phyloP scores from a whole-genome alignment of 495 filamentous ascomycete species.

The Durotheca rogersii region DNA sequence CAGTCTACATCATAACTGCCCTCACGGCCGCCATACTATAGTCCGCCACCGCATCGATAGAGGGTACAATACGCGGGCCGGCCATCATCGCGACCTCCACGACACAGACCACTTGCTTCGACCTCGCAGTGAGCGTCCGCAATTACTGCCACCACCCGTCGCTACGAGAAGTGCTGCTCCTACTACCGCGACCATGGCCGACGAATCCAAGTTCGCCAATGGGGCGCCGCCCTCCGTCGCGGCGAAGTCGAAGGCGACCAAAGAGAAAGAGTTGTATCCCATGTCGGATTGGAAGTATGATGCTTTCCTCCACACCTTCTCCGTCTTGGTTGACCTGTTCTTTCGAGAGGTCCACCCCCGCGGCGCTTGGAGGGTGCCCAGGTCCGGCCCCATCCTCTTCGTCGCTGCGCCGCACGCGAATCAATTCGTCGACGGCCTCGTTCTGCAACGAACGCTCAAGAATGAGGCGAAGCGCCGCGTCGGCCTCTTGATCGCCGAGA shows the following conservation, averaged over 20 bases:
- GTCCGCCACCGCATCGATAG: not conserved
- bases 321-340: constrained; percentile 87
- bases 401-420: constrained; percentile 99
- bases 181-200: constrained; percentile 25
- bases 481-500: constrained; percentile 89
- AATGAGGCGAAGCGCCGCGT: constrained; percentile 84
- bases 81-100: constrained; percentile 5
- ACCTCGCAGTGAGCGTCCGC: not conserved
- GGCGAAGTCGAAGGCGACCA: constrained; percentile 18
- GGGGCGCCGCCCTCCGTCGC: constrained; percentile 20
- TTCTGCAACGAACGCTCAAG: constrained; percentile 85
- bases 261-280: constrained; percentile 59
- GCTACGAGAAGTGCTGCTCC: too few relatives aligned
- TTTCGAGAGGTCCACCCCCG: constrained; percentile 97
- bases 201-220: constrained; percentile 16
- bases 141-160: not conserved
- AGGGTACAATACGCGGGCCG: constrained; percentile 8
- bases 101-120: not conserved
- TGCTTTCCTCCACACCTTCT: constrained; percentile 76
- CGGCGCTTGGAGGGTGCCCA: constrained; percentile 88
- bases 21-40: too few relatives aligned
- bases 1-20: too few relatives aligned
- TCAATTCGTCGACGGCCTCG: constrained; percentile 96
- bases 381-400: constrained; percentile 85
- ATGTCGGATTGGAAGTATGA: constrained; percentile 79